A percentile compares a stretch with the other conserved stretches of the same genome.
phyloP scores from a whole-genome alignment of 1,139 yeast species.

The Geotrichum australiense region DNA sequence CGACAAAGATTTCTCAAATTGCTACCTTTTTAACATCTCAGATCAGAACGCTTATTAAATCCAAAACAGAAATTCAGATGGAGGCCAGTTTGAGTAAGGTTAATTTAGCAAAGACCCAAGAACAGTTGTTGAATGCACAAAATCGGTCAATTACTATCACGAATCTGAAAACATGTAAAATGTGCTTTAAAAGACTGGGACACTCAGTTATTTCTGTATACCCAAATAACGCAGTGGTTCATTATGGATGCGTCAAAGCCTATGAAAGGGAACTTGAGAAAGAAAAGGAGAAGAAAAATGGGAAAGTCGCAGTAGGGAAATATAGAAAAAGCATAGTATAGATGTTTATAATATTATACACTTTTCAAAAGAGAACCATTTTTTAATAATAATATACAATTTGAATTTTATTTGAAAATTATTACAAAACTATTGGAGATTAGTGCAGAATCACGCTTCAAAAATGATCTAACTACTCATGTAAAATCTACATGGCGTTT shows the following conservation, averaged over 20 bases:
- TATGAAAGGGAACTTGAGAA: constrained; percentile 22
- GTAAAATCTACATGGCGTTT: no score
- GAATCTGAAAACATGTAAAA: constrained; percentile 45
- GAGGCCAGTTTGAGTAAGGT: constrained; percentile 37
- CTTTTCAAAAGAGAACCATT: no score
- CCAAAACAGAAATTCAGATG: constrained; percentile 21
- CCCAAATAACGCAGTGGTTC: constrained; percentile 50
- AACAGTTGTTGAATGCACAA: constrained; percentile 35
- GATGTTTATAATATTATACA: no score
- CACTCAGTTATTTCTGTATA: constrained; percentile 53
- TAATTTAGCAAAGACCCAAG: constrained; percentile 35
- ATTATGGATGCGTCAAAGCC: constrained; percentile 54
- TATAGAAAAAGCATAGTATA: no score
- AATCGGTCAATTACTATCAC: constrained; percentile 38
- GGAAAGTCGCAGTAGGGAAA: constrained; percentile 4
- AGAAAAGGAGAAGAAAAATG: constrained; percentile 2
- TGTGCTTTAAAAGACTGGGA: constrained; percentile 58
- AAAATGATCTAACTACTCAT: no score
- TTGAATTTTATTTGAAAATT: no score
- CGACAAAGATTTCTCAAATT: constrained; percentile 43
- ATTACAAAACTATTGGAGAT: no score
- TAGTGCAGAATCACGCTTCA: no score
- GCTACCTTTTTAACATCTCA: constrained; percentile 44
- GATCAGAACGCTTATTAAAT: constrained; percentile 36
- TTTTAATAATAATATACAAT: no score